Base-by-base conservation (phyloP, 192 early-diverging fungal genomes). In the Haplosporangium gracile region DNA sequence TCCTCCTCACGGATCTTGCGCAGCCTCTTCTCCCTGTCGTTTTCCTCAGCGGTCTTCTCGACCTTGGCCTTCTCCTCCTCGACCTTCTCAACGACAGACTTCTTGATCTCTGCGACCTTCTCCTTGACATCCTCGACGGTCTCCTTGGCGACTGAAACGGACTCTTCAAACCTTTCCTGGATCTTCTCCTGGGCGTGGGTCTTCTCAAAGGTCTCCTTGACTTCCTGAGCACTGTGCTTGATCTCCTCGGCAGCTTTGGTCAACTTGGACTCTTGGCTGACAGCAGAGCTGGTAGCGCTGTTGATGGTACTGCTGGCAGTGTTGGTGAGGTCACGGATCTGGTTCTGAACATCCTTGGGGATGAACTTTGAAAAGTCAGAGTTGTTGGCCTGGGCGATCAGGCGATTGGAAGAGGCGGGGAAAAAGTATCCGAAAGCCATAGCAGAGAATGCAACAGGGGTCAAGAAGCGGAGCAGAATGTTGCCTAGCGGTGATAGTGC, bases 351-450 rank as follows among this genome's bases (percentile, higher is more conserved):
- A 65, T 86, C 79, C 63, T 75, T 26, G 38, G 84, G 84, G 15
- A 86, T 68, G 43, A 81, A 86, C 68, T 86, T 86, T 32, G 79
- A 73, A 5, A 86, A 45, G 70, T 86, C 84, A 18, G 84, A 86
- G n/a, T 76, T 70, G 72, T 81, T 81, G 43, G 84, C 84, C 40
- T 72, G 74, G 1, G 79, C 84, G 47, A 86, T 86, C 49, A 86
- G 51, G 40, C 84, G 84, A 68, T 86, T 86, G 36, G 84, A 63
- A 5, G 84, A 86, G 2, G 84, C 79, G 5, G 84, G 84, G 79
- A 86, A 86, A 32, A 86, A 86, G 76, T 86, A 86, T 40, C 84
- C 84, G 74, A 86, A 86, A 10, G 84, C 84, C 79, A 81, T 74
- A 63, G 84, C 75, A 18, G 84, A 86, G 79, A 86, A 86, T 20